These are phyloP conservation scores for Vitis rupestris DNA, from an alignment of 164 flowering plant genomes.

Conservation along the genomic window DNA sequence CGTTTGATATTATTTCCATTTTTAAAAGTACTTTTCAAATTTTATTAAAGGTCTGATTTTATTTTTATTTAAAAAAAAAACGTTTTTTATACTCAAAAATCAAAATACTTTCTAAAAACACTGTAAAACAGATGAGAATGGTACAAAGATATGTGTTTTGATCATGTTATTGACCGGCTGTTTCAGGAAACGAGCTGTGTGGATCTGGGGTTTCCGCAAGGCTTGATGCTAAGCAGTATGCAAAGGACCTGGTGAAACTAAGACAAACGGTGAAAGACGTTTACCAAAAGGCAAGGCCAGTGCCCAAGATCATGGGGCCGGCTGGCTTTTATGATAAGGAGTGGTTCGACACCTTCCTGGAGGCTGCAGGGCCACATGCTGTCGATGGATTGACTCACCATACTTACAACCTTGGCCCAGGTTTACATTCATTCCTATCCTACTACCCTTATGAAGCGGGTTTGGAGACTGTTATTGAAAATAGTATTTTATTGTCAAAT, in stretches of 20 bases:
- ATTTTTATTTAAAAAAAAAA: too few relatives aligned
- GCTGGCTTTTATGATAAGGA: conserved; percentile 58
- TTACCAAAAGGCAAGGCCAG: conserved; percentile 21
- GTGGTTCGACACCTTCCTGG: conserved; percentile 54
- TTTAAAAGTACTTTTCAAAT: too few relatives aligned
- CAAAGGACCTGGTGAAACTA: conserved; percentile 38
- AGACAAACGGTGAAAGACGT: conserved; percentile 31
- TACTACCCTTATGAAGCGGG: neutral
- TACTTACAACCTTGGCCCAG: conserved; percentile 73
- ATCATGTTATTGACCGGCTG: too few relatives aligned
- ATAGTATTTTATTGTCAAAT: too few relatives aligned
- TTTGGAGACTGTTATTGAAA: too few relatives aligned
- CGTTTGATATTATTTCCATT: too few relatives aligned
- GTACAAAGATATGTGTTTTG: too few relatives aligned
- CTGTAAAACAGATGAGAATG: too few relatives aligned
- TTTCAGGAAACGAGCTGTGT: conserved; percentile 63
- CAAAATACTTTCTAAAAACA: too few relatives aligned
- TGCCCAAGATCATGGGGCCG: conserved; percentile 50
- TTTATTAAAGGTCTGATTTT: too few relatives aligned
- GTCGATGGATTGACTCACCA: conserved; percentile 65
- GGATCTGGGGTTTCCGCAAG: conserved; percentile 49
- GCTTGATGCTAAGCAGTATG: conserved; percentile 45
- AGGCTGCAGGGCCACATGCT: conserved; percentile 39
- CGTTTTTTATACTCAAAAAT: too few relatives aligned
- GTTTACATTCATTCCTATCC: conserved; percentile 13